Conservation (phyloP, 768 basidiomycete species). For the Dentipellis fragilis region DNA sequence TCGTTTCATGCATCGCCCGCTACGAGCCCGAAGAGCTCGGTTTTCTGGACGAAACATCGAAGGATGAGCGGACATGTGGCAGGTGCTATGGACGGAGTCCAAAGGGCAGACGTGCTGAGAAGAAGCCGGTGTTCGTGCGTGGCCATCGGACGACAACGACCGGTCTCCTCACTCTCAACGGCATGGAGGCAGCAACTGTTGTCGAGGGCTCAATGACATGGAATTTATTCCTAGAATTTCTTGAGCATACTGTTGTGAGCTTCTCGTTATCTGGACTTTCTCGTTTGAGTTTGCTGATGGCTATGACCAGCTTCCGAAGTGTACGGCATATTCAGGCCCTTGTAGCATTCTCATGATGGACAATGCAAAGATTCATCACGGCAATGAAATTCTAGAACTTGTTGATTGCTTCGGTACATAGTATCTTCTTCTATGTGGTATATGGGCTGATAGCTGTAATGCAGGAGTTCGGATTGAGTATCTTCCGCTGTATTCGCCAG, state of each 20-base stretch:
- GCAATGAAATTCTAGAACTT: not conserved
- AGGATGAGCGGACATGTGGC: slow-evolving; percentile 9
- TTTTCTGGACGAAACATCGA: slow-evolving; percentile 20
- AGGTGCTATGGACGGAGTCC: not conserved
- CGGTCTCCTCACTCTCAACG: not conserved
- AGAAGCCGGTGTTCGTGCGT: not conserved
- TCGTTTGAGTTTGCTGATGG: too few relatives aligned
- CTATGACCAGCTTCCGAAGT: slow-evolving; percentile 18
- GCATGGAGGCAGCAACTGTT: not conserved
- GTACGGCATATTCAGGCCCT: not conserved
- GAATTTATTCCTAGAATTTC: not conserved
- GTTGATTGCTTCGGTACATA: slow-evolving; percentile 3
- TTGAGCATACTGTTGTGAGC: not conserved
- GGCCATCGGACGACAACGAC: not conserved
- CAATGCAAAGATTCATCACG: slow-evolving; percentile 22
- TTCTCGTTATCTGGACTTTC: slow-evolving; percentile 6
- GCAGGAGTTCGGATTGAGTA: slow-evolving; percentile 20
- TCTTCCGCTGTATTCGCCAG: slow-evolving; percentile 30
- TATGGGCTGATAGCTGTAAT: not conserved
- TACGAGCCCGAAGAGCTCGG: slow-evolving; percentile 24
- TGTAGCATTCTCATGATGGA: slow-evolving; percentile 21
- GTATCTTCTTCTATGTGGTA: not conserved
- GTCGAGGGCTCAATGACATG: not conserved
- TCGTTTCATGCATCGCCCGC: slow-evolving; percentile 17
- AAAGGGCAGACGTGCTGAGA: not conserved